A percentile compares a stretch with the other conserved stretches of the same genome.
Evolutionary conservation across 2,329 filamentous ascomycete species (phyloP).

Genomic region (Westerdykella ornata): DNA sequence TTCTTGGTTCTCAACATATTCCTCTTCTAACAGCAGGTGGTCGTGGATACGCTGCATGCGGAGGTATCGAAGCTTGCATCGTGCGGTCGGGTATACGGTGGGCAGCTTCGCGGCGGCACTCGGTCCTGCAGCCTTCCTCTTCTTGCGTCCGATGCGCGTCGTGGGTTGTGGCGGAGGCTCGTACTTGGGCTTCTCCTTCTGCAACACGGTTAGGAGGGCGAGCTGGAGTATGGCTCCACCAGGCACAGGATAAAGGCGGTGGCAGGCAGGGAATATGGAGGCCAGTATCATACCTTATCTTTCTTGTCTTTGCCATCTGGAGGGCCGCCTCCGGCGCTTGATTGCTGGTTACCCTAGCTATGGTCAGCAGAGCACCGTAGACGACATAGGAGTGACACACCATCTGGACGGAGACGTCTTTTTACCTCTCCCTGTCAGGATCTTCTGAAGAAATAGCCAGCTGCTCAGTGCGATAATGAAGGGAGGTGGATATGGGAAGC

Average conservation of each 20-base stretch:
- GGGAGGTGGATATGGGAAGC: conserved; percentile 10
- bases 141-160: conserved; percentile 94
- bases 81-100: conserved; percentile 85
- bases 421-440: too few relatives aligned
- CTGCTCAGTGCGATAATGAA: conserved; percentile 11
- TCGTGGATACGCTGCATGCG: conserved; percentile 99
- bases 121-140: conserved; percentile 89
- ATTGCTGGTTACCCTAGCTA: conserved; percentile 71
- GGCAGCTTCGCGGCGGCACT: conserved; percentile 95
- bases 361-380: conserved; percentile 31
- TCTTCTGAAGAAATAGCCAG: background rate
- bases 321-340: conserved; percentile 70
- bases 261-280: background rate
- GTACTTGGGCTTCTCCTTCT: conserved; percentile 99
- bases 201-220: conserved; percentile 7
- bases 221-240: conserved; percentile 2
- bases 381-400: too few relatives aligned
- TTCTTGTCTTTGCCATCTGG: conserved; percentile 87
- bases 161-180: conserved; percentile 95
- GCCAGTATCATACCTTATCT: conserved; percentile 46
- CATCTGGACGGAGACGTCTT: too few relatives aligned
- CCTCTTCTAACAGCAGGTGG: conserved; percentile 90
- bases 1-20: conserved; percentile 99
- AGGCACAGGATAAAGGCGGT: conserved; percentile 3
- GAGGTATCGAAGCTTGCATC: conserved; percentile 94